Percentiles rank a stretch among this genome's conserved stretches.
Evolutionary conservation across 495 filamentous ascomycete genomes (phyloP).

Genomic region (Penicillium longicatenatum): DNA sequence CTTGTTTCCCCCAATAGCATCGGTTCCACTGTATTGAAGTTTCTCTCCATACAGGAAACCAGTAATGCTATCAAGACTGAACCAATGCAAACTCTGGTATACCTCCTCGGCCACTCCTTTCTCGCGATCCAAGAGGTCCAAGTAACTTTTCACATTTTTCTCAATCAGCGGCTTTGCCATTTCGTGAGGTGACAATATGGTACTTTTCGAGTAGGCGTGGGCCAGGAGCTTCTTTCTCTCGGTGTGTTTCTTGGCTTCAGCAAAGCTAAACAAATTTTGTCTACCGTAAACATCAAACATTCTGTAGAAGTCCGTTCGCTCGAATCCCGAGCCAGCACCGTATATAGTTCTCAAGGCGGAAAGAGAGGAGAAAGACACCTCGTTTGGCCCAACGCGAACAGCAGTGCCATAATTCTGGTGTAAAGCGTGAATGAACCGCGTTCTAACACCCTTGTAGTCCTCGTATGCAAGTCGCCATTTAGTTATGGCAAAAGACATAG

Average conservation of each 20-base stretch:
- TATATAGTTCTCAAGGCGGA: conserved; percentile 37
- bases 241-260: conserved; percentile 27
- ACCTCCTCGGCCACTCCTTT: conserved; percentile 25
- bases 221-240: conserved; percentile 43
- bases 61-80: conserved; percentile 44
- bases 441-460: conserved; percentile 36
- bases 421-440: conserved; percentile 27
- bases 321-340: conserved; percentile 43
- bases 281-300: conserved; percentile 46
- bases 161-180: conserved; percentile 23
- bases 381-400: conserved; percentile 45
- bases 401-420: conserved; percentile 41
- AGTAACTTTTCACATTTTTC: conserved; percentile 30
- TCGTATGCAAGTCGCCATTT: conserved; percentile 29
- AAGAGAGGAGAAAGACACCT: conserved; percentile 36
- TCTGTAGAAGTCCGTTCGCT: conserved; percentile 39
- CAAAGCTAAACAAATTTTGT: conserved; percentile 40
- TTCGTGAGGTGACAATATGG: conserved; percentile 25
- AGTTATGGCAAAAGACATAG: conserved; percentile 28
- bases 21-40: background rate
- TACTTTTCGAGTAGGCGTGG: conserved; percentile 41
- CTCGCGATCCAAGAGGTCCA: conserved; percentile 30
- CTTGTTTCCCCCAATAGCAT: background rate
- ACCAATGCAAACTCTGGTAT: conserved; percentile 42
- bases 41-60: conserved; percentile 22